These are phyloP conservation scores for Aspergillus latus DNA, from an alignment of 2,329 filamentous ascomycete species.

Conservation along the genomic window DNA sequence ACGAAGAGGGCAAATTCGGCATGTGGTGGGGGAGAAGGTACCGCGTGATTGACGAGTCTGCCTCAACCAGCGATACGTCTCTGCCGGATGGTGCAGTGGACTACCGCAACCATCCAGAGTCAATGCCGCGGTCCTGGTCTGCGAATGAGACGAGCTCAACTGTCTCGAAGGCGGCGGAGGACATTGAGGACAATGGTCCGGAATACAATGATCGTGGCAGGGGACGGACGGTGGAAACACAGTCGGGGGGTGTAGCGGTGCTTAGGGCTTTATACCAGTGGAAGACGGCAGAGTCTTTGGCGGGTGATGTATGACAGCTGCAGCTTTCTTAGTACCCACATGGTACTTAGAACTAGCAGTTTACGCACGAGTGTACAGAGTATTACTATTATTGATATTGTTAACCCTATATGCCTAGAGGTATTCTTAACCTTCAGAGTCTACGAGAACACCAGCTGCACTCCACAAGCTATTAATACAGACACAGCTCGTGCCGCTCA, in stretches of 20 bases:
- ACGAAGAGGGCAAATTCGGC: conserved; percentile 70
- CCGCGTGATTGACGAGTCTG: conserved; percentile 15
- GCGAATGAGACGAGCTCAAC: conserved; percentile 1
- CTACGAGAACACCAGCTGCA: background rate
- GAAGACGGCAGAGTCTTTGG: conserved; percentile 33
- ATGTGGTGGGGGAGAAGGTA: conserved; percentile 73
- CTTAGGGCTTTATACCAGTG: conserved; percentile 66
- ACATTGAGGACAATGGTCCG: conserved; percentile 15
- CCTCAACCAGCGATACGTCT: conserved; percentile 24
- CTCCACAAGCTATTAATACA: background rate
- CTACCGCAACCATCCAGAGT: conserved; percentile 44
- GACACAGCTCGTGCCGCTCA: background rate
- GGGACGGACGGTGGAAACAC: conserved; percentile 85
- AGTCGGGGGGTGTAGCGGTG: conserved; percentile 76
- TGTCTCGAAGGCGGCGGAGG: background rate
- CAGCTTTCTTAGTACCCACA: background rate
- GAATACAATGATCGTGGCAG: conserved; percentile 77
- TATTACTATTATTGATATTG: no score
- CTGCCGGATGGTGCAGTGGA: conserved; percentile 50
- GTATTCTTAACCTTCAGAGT: background rate
- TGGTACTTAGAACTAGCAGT: background rate
- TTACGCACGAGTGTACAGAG: no score
- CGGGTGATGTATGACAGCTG: background rate
- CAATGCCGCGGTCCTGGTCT: background rate
- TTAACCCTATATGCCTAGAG: no score